phyloP scores from a whole-genome alignment of 192 early-diverging fungal species.

The Rhizoclosmatium sp. region DNA sequence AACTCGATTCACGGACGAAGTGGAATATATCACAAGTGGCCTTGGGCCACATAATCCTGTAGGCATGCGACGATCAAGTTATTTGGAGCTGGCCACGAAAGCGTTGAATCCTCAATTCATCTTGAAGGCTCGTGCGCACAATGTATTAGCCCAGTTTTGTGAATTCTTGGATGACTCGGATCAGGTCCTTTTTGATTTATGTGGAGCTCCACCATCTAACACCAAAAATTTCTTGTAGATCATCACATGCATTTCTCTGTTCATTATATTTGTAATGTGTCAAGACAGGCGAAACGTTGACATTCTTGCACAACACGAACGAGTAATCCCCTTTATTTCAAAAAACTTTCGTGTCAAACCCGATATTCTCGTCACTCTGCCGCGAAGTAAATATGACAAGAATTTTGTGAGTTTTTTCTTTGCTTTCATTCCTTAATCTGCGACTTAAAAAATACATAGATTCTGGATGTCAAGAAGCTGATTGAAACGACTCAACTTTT shows the following conservation, averaged over 20 bases:
- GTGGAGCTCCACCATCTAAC: background rate
- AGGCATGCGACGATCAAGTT: constrained; percentile 29
- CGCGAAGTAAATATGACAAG: constrained; percentile 31
- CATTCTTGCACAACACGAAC: constrained; percentile 4
- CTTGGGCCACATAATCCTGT: background rate
- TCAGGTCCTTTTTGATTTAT: constrained; percentile 6
- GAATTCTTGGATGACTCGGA: constrained; percentile 21
- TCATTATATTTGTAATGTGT: constrained; percentile 30
- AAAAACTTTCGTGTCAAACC: background rate
- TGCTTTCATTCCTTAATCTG: background rate
- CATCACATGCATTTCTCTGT: constrained; percentile 29
- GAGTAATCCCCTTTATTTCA: constrained; percentile 14
- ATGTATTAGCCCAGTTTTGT: constrained; percentile 25
- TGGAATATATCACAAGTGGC: constrained; percentile 22
- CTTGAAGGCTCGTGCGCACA: constrained; percentile 30
- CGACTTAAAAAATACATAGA: background rate
- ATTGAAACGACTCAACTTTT: constrained; percentile 21
- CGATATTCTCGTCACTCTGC: constrained; percentile 9
- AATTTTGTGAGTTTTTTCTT: constrained; percentile 16
- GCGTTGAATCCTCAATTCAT: constrained; percentile 23
- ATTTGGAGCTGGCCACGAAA: constrained; percentile 20
- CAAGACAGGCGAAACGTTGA: constrained; percentile 29
- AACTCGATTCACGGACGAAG: constrained; percentile 28
- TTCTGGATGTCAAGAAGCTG: constrained; percentile 13
- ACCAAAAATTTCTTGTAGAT: constrained; percentile 1